phyloP scores from a whole-genome alignment of 139 green algal species.

The Zygnema circumcarinatum region DNA sequence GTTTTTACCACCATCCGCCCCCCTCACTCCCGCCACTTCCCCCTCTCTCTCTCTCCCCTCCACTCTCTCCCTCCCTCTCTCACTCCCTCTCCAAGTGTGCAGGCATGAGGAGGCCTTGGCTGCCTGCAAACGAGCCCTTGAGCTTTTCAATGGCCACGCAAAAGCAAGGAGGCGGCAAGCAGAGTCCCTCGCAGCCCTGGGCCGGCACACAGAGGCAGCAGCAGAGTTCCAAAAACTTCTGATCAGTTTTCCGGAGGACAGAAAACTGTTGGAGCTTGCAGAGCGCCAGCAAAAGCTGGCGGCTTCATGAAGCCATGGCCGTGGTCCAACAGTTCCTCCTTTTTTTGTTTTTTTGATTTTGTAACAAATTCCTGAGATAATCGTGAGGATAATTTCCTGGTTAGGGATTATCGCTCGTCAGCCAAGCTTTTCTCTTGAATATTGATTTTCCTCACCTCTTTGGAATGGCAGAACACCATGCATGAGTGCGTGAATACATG shows the following conservation, averaged over 20 bases:
- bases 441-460: too few relatives aligned
- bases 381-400: too few relatives aligned
- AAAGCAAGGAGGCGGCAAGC: slow-evolving; percentile 20
- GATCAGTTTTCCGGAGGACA: neutral
- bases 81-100: neutral
- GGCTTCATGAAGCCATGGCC: too few relatives aligned
- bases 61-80: neutral
- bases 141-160: neutral
- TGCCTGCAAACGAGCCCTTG: slow-evolving; percentile 3
- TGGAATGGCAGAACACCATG: too few relatives aligned
- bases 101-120: slow-evolving; percentile 25
- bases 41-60: neutral
- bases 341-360: too few relatives aligned
- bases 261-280: neutral
- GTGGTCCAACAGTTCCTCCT: too few relatives aligned
- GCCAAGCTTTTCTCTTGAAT: too few relatives aligned
- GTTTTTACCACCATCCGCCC: neutral
- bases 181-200: slow-evolving; percentile 5
- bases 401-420: too few relatives aligned
- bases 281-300: neutral
- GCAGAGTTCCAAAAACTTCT: slow-evolving; percentile 10
- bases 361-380: too few relatives aligned
- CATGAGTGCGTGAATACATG: too few relatives aligned
- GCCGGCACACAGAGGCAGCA: neutral
- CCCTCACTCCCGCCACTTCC: neutral